Evolutionary conservation across 495 filamentous ascomycete species (phyloP).

Genomic region (Penicillium alfredii): DNA sequence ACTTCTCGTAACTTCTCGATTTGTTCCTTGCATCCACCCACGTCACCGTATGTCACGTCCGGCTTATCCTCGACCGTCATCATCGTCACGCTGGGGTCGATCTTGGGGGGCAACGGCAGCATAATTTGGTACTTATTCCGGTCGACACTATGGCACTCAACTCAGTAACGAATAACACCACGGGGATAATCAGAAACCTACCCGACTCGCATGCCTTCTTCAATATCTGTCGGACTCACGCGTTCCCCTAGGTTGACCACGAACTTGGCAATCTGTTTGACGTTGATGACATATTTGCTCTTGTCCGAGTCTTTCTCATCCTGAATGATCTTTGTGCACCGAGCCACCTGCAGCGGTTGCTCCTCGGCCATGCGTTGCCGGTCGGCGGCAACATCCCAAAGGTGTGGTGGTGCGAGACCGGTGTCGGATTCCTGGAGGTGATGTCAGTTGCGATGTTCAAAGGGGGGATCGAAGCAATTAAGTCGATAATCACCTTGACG

Average conservation of each 20-base stretch:
- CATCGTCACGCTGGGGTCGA: conserved; percentile 98
- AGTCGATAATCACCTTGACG: conserved; percentile 48
- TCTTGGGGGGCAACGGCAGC: conserved; percentile 94
- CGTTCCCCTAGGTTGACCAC: conserved; percentile 97
- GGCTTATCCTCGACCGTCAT: conserved; percentile 99
- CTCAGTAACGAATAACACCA: conserved; percentile 10
- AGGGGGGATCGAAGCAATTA: conserved; percentile 7
- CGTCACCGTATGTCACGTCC: conserved; percentile 97
- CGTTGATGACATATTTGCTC: conserved; percentile 99
- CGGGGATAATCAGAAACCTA: conserved; percentile 30
- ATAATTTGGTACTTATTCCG: conserved; percentile 99
- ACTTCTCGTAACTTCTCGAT: conserved; percentile 98
- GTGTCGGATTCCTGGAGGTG: conserved; percentile 85
- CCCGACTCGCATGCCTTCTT: conserved; percentile 97
- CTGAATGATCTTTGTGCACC: conserved; percentile 98
- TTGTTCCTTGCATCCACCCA: conserved; percentile 98
- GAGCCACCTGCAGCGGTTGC: conserved; percentile 93
- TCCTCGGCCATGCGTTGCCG: conserved; percentile 97
- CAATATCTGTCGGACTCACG: conserved; percentile 96
- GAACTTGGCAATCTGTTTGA: conserved; percentile 99
- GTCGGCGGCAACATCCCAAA: conserved; percentile 98
- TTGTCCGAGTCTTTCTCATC: conserved; percentile 96
- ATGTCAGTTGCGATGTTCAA: conserved; percentile 19
- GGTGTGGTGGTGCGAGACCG: conserved; percentile 92
- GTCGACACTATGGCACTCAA: conserved; percentile 63